Evolutionary conservation across 129 eudicot species (phyloP), one percentile per base, ranked within the genome.

Genomic region (Erigeron canadensis): DNA sequence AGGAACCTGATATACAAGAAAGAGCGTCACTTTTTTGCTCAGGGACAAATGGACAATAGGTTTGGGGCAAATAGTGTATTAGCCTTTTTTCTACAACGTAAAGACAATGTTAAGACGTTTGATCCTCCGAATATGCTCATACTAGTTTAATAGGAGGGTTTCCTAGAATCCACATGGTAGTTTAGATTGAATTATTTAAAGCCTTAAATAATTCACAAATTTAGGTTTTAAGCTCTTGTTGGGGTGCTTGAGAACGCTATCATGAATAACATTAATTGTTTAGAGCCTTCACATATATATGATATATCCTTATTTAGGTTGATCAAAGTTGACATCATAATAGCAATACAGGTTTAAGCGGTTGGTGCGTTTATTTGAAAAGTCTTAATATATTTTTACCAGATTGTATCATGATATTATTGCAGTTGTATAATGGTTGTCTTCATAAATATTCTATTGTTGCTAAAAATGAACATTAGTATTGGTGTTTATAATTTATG

Each of bases 161-260:
- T 28, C 34, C 34, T 28, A 28, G 3, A 28, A 71, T 44, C 57
- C 4, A 15, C 41, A 46, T 34, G 11, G 13, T 61, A 37, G 61
- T 48, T 19, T 56, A 73, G 53, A 37, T 13, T 59, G 17, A 19
- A 8, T 22, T 23, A 8, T 57, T 23, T 62, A 43, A 8, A 40
- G 37, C 40, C 62, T 53, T 7, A 9, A 40, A 23, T 21, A 21
- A 39, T 40, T 70, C 39, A 39, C 42, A 41, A 18, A 70, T 54
- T 12, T 70, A 28, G 47, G 76, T 70, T 69, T 69, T 54, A 11
- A 16, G 19, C 23, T 58, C 18, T 43, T 59, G 3, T 71, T 71
- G 21, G 22, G 12, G 13, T 53, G 37, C 40, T 39, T 40, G 63
- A 2, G 41, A 51, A 2, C 47, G 2, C 48, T n/a, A 1, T 5